A percentile compares a stretch with the other conserved stretches of the same genome.
Conservation (phyloP, 768 basidiomycete species). For the Suillus ampliporus region DNA sequence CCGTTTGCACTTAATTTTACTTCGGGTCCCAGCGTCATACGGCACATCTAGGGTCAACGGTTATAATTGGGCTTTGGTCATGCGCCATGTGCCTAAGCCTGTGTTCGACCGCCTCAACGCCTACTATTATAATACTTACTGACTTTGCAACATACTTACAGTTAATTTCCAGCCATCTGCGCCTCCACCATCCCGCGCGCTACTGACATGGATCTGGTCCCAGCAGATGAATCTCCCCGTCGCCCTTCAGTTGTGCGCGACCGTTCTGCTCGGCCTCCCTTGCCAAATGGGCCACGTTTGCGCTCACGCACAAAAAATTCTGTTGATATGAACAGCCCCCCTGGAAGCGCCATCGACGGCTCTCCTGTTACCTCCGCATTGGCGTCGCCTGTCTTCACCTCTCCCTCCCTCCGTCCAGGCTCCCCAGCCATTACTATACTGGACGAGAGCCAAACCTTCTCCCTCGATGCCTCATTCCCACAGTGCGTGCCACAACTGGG, state of each 20-base stretch:
- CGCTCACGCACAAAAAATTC: constrained; percentile 23
- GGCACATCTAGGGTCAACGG: constrained; percentile 2
- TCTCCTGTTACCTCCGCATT: constrained; percentile 11
- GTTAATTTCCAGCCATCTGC: not conserved
- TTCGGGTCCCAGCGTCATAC: constrained; percentile 8
- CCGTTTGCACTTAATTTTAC: constrained; percentile 3
- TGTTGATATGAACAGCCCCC: constrained; percentile 16
- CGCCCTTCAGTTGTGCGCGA: constrained; percentile 23
- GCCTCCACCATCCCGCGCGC: not conserved
- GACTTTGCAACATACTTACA: not conserved
- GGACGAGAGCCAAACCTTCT: constrained; percentile 8
- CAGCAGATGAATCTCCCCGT: constrained; percentile 21
- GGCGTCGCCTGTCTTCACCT: constrained; percentile 11
- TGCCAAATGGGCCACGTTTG: constrained; percentile 26
- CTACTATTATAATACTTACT: constrained; percentile 7
- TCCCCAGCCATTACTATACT: constrained; percentile 5
- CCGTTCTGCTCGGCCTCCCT: constrained; percentile 28
- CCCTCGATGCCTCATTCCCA: constrained; percentile 12
- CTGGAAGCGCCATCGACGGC: constrained; percentile 13
- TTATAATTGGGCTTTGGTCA: constrained; percentile 15
- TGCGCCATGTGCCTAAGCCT: constrained; percentile 11
- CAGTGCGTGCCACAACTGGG: not conserved
- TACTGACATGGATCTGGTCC: constrained; percentile 19
- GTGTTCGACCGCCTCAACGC: constrained; percentile 10
- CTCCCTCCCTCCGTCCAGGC: not conserved